Conservation (phyloP, 371 early-diverging fungal genomes). For the Blyttiomyces sp. region DNA sequence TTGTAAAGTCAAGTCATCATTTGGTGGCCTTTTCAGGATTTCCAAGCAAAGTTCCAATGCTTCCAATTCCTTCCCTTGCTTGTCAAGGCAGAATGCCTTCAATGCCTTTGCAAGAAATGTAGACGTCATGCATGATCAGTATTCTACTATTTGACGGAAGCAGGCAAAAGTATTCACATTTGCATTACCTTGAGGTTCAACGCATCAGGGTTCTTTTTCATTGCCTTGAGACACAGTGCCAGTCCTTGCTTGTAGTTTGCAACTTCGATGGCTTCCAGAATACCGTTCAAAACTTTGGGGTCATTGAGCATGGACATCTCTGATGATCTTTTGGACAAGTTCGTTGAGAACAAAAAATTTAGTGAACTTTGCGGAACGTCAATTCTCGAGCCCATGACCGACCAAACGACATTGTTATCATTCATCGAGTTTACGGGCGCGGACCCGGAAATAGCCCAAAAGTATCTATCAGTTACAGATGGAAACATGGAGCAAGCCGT, state of each 20-base stretch:
- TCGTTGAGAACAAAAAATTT: no score
- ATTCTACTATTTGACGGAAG: not conserved
- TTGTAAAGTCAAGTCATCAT: conserved; percentile 72
- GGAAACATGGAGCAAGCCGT: conserved; percentile 61
- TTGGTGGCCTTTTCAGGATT: conserved; percentile 53
- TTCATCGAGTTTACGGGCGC: conserved; percentile 65
- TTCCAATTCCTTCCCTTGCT: conserved; percentile 65
- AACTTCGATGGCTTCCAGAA: conserved; percentile 70
- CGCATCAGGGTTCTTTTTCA: conserved; percentile 61
- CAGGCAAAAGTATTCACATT: not conserved
- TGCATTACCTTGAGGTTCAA: conserved; percentile 52
- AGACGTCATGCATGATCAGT: not conserved
- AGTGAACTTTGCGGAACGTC: no score
- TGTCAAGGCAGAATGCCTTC: conserved; percentile 73
- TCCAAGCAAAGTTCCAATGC: conserved; percentile 62
- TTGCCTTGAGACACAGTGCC: conserved; percentile 60
- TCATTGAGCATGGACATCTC: no score
- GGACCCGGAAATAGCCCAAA: conserved; percentile 54
- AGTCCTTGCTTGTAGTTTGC: conserved; percentile 68
- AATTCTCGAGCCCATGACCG: not conserved
- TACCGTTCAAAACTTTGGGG: no score
- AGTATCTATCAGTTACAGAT: conserved; percentile 50
- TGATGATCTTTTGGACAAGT: no score
- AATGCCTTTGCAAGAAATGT: conserved; percentile 59
- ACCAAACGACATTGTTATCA: conserved; percentile 39